Conservation (phyloP, 1,284 basidiomycete genomes). For the Austroboletus novae-zelandiae region DNA sequence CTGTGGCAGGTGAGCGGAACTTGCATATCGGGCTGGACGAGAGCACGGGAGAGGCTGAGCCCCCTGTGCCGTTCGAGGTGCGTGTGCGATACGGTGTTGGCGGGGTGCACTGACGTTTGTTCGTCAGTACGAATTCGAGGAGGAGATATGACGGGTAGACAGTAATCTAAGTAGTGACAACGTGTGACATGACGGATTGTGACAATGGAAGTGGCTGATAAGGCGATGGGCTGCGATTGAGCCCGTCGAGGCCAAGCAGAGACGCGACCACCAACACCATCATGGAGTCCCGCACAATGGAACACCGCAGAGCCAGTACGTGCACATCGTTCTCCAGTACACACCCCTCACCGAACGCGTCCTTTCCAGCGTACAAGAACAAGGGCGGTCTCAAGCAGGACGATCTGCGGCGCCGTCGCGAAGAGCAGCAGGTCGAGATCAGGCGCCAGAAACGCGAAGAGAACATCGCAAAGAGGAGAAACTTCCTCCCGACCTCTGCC, state of each 20-base stretch:
- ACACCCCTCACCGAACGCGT: slow-evolving; percentile 16
- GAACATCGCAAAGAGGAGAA: slow-evolving; percentile 94
- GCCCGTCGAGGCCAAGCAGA: neutral
- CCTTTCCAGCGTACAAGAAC: slow-evolving; percentile 60
- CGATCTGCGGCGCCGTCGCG: slow-evolving; percentile 88
- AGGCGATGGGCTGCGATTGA: slow-evolving; percentile 16
- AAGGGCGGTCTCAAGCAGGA: slow-evolving; percentile 84
- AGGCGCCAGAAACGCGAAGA: slow-evolving; percentile 95
- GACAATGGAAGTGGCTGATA: slow-evolving; percentile 28
- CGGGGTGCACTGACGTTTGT: slow-evolving; percentile 4
- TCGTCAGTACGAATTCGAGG: slow-evolving; percentile 20
- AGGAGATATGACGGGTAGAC: neutral
- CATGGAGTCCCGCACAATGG: slow-evolving; percentile 62
- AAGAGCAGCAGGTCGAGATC: slow-evolving; percentile 98
- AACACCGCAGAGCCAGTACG: slow-evolving; percentile 64
- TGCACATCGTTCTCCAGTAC: slow-evolving; percentile 7
- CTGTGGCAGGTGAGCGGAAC: slow-evolving; percentile 27
- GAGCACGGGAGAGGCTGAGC: slow-evolving; percentile 70
- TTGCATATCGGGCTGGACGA: slow-evolving; percentile 68
- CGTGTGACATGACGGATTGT: slow-evolving; percentile 19
- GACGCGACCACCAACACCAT: slow-evolving; percentile 5
- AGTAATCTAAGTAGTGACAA: neutral
- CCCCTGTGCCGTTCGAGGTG: slow-evolving; percentile 80
- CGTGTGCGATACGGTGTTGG: slow-evolving; percentile 46
- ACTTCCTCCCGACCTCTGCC: slow-evolving; percentile 74